Evolutionary conservation across 352 stramenopile genomes (phyloP).

Genomic region (Globisporangium sylvaticum): DNA sequence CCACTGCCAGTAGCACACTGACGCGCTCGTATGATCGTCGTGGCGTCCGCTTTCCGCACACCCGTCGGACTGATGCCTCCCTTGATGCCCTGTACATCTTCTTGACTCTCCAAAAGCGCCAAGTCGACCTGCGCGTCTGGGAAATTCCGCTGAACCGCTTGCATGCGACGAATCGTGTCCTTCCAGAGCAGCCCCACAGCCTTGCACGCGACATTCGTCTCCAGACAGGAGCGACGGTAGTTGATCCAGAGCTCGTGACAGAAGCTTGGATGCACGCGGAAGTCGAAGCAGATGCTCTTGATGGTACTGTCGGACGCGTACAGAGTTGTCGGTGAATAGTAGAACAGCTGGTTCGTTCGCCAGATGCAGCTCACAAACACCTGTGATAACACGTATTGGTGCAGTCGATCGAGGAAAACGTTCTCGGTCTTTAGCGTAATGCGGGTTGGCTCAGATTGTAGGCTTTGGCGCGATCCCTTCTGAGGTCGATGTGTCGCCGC

Average conservation of each 20-base stretch:
- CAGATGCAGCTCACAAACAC: conserved; percentile 29
- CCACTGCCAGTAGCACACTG: conserved; percentile 8
- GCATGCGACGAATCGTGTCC: conserved; percentile 2
- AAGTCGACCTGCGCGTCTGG: conserved; percentile 8
- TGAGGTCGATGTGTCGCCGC: background rate
- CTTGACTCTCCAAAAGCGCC: conserved; percentile 12
- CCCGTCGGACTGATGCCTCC: conserved; percentile 15
- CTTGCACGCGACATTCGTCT: background rate
- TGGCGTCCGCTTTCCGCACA: conserved; percentile 14
- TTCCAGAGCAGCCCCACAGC: conserved; percentile 4
- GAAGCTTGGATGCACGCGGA: conserved; percentile 2
- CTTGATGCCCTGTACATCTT: conserved; percentile 6
- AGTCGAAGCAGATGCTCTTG: conserved; percentile 21
- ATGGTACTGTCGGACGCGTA: background rate
- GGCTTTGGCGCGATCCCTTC: background rate
- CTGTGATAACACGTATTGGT: conserved; percentile 33
- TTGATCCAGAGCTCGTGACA: conserved; percentile 14
- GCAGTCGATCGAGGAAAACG: conserved; percentile 35
- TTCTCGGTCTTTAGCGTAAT: conserved; percentile 14
- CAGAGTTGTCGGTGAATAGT: conserved; percentile 27
- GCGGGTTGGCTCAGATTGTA: background rate
- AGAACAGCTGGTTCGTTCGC: conserved; percentile 30
- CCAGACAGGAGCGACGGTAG: background rate
- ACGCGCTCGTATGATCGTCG: conserved; percentile 14
- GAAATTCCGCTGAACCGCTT: background rate